Evolutionary conservation across 2,329 filamentous ascomycete genomes (phyloP), one percentile per base, ranked within the genome.

Genomic region (Xylaria sp.): DNA sequence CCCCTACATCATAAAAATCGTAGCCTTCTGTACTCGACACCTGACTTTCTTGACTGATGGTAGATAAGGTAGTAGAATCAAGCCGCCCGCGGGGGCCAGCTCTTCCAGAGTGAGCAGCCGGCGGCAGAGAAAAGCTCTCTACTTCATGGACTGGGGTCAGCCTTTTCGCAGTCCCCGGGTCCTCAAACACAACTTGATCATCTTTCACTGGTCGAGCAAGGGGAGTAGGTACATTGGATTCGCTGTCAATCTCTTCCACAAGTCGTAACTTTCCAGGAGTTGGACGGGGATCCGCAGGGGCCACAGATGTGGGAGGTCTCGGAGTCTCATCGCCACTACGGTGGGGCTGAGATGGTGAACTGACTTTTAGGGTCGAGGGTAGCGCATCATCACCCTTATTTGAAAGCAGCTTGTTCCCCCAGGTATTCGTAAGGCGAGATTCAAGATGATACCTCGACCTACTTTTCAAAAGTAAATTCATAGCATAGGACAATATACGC

Each of bases 1-100:
- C 84, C n/a, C 87, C 87, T 31, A 87, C 79, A 71, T 87, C 88
- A 73, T 90, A 90, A 72, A 90, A 90, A 75, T 90, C 88, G 71
- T 90, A 90, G 0, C 88, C 88, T 69, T 89, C 87, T 1, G 84
- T 86, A 72, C 81, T 85, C 13, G 84, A 85, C n/a, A 78, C 71
- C 25, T 84, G 81, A 71, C 83, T 87, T 45, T 82, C 81, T 36
- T 85, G 81, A 72, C 85, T 87, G 22, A 77, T 68, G n/a, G 82
- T 78, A 2, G 86, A 88, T 29, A 86, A 71, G 1, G 85, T 81
- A 42, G 79, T 78, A 0, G 85, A 87, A 72, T 86, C 81, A 11
- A 84, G 80, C 29, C 85, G 81, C 61, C 79, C 79, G 10, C 84
- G 80, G 3, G 77, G 80, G 61, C 74, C 80, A 57, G 74, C 73